Evolutionary conservation across 441 rosid genomes (phyloP), one percentile per base, ranked within the genome.

Genomic region (Pelargonium exstipulatum): DNA sequence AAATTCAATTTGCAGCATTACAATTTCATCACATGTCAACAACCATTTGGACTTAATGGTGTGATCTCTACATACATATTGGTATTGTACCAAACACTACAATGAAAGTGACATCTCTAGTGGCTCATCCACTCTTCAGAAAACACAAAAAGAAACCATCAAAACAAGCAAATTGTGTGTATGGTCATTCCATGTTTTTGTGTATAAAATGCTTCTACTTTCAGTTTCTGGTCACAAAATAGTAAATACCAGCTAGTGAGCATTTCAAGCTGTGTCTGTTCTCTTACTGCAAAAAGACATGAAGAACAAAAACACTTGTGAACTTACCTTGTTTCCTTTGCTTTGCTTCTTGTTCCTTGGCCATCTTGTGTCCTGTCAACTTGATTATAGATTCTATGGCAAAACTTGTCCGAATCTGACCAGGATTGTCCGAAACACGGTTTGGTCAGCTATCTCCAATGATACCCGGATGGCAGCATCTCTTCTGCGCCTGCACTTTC

Each of bases 391-490:
- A 46, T 88, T 70, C 80, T 88, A 88, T 18, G 84, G 73, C 51
- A 10, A 32, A 8, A 13, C 80, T 65, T 88, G 92, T 73, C 90
- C 92, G 2, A 65, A 12, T 62, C 77, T 86, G 53, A 68, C 71
- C 0, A 77, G 10, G 53, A 79, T 79, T 17, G 83, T 88, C 26
- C 80, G 82, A 12, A 72, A 1, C 22, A 84, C 85, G 6, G 78
- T 88, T 37, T 75, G 66, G 80, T 82, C 85, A 0, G 88, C 94
- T 14, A 75, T 84, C 12, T 35, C 71, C 16, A 89, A 89, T 60
- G 95, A 87, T 46, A 76, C 88, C 4, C 78, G 91, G 65, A 85
- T 89, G 83, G 88, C 90, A 4, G 95, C 95, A 7, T 88, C 95
- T 66, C 80, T 88, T 61, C 10, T 87, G 68, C 76, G 90, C 57